phyloP scores from a whole-genome alignment of 345 rosid species.

The Acer campestre region DNA sequence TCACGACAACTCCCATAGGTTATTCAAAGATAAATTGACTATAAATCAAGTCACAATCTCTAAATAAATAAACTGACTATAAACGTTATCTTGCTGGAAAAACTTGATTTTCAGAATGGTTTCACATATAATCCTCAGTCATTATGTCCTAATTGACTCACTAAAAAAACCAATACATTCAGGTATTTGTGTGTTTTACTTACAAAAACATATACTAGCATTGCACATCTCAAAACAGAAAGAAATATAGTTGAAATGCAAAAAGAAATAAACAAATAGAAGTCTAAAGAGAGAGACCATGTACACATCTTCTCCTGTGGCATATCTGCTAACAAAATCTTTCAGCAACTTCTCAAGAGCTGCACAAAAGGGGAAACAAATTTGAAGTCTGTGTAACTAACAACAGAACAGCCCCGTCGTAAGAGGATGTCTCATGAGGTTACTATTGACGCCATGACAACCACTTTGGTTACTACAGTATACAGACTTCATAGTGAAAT shows the following conservation, averaged over 20 bases:
- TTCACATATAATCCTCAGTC: neutral
- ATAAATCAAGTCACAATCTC: too few species aligned
- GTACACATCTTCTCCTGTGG: conserved; percentile 52
- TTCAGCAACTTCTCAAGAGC: conserved; percentile 59
- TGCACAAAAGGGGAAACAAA: conserved; percentile 19
- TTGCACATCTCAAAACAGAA: neutral
- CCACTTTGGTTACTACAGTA: too few species aligned
- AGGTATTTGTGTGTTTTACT: neutral
- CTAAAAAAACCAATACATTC: too few species aligned
- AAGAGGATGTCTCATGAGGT: too few species aligned
- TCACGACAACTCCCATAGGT: neutral
- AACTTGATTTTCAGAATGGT: neutral
- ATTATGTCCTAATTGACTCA: neutral
- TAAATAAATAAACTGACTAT: neutral
- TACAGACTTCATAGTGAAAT: too few species aligned
- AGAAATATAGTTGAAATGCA: neutral
- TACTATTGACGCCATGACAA: too few species aligned
- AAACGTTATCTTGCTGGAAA: neutral
- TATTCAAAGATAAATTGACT: neutral
- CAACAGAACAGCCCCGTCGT: neutral
- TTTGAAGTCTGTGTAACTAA: neutral
- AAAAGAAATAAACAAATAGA: neutral
- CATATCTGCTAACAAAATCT: conserved; percentile 37
- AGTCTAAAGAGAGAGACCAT: conserved; percentile 34
- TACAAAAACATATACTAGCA: neutral